Base-by-base conservation (phyloP, 495 filamentous ascomycete species). In the Neurospora sp. region DNA sequence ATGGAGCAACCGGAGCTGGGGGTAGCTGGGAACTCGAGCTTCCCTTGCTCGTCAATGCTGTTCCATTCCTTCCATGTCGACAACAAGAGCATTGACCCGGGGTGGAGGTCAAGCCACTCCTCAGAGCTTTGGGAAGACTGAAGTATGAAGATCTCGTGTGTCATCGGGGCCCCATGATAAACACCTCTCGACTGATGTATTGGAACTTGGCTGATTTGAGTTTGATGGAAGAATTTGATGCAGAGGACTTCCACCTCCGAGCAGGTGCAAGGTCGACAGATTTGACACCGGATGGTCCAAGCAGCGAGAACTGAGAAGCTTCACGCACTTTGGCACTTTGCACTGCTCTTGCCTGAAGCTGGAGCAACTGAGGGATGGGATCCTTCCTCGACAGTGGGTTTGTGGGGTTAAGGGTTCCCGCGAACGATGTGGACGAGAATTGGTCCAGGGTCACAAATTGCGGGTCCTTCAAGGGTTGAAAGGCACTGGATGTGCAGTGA, bases 11-110 rank as follows among this genome's bases (percentile, higher is more conserved):
- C 54, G 23, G 54, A 77, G 76, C 74, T 77, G 40, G 18, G 23
- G 70, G 70, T 66, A 78, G 75, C 75, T 75, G 74, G 75, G 72
- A 75, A 71, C 40, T 70, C 69, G 70, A 78, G 77, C 77, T 78
- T 62, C 76, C 73, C 54, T 66, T 66, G 54, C 54, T 66, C 27
- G 54, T 66, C 27, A 66, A 66, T 66, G 27, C 54, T 37, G 7
- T 66, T 18, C 14, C 54, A 66, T 66, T 66, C 54, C 54, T 62
- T 18, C 54, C 12, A 62, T 16, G 54, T 62, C 54, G 27, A 62
- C 54, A 66, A 66, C 23, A 35, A 37, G 27, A 18, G 12, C 27
- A 66, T 66, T 66, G 54, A 37, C 54, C 27, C 27, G 12, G 27
- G 54, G 54, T 6, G 31, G 54, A 35, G 27, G 23, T 62, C 54